These are phyloP conservation scores for Stylosanthes scabra DNA, from an alignment of 331 rosid species.

Conservation along the genomic window DNA sequence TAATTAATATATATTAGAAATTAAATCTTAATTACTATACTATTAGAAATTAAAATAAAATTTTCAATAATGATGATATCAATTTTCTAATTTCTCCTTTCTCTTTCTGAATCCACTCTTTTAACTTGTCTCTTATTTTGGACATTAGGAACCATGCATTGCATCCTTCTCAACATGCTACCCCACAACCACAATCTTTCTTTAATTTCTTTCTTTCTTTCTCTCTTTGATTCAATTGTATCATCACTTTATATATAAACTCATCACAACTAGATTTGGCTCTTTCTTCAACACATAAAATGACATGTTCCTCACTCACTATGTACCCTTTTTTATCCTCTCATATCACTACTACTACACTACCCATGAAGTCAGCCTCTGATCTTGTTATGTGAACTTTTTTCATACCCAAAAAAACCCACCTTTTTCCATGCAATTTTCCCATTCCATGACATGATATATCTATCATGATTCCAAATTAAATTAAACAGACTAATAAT, in stretches of 20 bases:
- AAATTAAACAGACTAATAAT: too few relatives aligned
- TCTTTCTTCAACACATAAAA: slow-evolving; percentile 44
- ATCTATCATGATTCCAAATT: slow-evolving; percentile 48
- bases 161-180: too few relatives aligned
- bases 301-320: slow-evolving; percentile 32
- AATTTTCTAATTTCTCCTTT: too few relatives aligned
- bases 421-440: slow-evolving; percentile 43
- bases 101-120: too few relatives aligned
- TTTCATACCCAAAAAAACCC: slow-evolving; percentile 24
- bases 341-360: slow-evolving; percentile 3
- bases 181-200: not conserved
- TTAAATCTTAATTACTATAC: too few relatives aligned
- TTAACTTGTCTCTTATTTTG: too few relatives aligned
- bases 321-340: slow-evolving; percentile 19
- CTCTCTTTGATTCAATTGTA: not conserved
- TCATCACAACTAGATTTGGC: slow-evolving; percentile 47
- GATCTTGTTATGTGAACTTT: slow-evolving; percentile 36
- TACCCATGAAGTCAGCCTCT: slow-evolving; percentile 14
- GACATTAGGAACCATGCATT: too few relatives aligned
- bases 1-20: too few relatives aligned
- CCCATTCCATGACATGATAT: slow-evolving; percentile 2
- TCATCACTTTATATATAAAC: slow-evolving; percentile 32
- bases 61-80: too few relatives aligned
- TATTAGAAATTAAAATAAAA: too few relatives aligned
- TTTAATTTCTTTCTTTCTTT: not conserved